phyloP scores from a whole-genome alignment of 192 early-diverging fungal species.

The Gigaspora rosea region DNA sequence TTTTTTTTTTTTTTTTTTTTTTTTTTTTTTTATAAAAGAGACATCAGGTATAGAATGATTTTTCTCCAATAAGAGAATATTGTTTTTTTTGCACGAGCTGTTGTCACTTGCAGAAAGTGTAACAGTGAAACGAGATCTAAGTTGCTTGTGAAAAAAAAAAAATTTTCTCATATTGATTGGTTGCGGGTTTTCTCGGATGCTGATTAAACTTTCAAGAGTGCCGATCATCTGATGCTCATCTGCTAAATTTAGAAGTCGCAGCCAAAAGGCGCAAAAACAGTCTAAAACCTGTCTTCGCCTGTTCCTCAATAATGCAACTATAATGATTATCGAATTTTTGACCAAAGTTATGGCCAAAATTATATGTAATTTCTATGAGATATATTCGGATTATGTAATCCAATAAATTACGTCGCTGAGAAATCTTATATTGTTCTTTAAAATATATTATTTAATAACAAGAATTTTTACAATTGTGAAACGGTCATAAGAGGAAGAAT shows the following conservation, averaged over 20 bases:
- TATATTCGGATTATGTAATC: too few species aligned
- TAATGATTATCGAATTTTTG: too few species aligned
- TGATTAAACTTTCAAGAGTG: conserved; percentile 5
- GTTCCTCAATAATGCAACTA: background rate
- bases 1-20: conserved; percentile 27
- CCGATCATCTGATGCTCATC: conserved; percentile 11
- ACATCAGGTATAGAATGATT: background rate
- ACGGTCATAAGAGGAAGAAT: too few species aligned
- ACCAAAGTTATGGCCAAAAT: too few species aligned
- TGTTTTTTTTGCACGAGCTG: conserved; percentile 24
- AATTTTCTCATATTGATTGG: conserved; percentile 2
- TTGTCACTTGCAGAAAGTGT: conserved; percentile 6
- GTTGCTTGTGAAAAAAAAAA: conserved; percentile 10
- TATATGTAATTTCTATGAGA: too few species aligned
- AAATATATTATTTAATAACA: too few species aligned
- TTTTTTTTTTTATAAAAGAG: conserved; percentile 15
- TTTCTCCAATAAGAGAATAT: conserved; percentile 18
- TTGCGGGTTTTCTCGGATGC: conserved; percentile 1
- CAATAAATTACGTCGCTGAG: too few species aligned
- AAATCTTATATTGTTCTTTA: too few species aligned
- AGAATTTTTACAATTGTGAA: too few species aligned
- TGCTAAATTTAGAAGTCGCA: conserved; percentile 5
- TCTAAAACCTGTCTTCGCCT: background rate
- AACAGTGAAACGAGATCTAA: conserved; percentile 15
- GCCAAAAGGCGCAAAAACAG: conserved; percentile 9